These are phyloP conservation scores for Paraphaeosphaeria minitans DNA, from an alignment of 2,329 filamentous ascomycete species.

Conservation along the genomic window DNA sequence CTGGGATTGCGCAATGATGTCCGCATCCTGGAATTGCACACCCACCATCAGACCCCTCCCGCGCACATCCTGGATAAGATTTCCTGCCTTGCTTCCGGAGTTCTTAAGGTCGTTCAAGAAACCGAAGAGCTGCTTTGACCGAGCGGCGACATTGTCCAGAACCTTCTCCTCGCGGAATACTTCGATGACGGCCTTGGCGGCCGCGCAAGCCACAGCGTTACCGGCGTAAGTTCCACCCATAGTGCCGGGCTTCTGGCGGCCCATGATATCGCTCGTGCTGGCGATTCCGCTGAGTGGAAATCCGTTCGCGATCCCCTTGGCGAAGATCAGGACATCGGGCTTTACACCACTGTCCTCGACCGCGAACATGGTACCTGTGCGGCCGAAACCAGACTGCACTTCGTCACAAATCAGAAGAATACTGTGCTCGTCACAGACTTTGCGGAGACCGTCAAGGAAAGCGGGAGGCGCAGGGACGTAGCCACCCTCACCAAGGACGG, in stretches of 20 bases:
- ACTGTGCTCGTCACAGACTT: slow-evolving; percentile 52
- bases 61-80: slow-evolving; percentile 35
- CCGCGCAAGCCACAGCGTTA: slow-evolving; percentile 37
- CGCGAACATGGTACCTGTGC: slow-evolving; percentile 53
- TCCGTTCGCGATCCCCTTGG: slow-evolving; percentile 39
- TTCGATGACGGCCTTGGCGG: slow-evolving; percentile 32
- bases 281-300: slow-evolving; percentile 38
- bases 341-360: slow-evolving; percentile 51
- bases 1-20: slow-evolving; percentile 25
- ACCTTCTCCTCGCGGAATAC: slow-evolving; percentile 35
- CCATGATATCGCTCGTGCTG: slow-evolving; percentile 33
- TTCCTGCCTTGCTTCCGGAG: slow-evolving; percentile 32
- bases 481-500: slow-evolving; percentile 36
- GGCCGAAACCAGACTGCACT: slow-evolving; percentile 52
- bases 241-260: slow-evolving; percentile 34
- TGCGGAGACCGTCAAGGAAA: slow-evolving; percentile 43
- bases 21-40: slow-evolving; percentile 30
- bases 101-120: slow-evolving; percentile 32
- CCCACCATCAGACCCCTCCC: slow-evolving; percentile 36
- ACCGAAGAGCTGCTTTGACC: slow-evolving; percentile 33
- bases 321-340: slow-evolving; percentile 52
- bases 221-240: slow-evolving; percentile 40
- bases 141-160: slow-evolving; percentile 33
- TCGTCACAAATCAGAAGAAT: slow-evolving; percentile 53
- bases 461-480: slow-evolving; percentile 35